Evolutionary conservation across 805 yeast species (phyloP).

Genomic region (Lipomyces sp.): DNA sequence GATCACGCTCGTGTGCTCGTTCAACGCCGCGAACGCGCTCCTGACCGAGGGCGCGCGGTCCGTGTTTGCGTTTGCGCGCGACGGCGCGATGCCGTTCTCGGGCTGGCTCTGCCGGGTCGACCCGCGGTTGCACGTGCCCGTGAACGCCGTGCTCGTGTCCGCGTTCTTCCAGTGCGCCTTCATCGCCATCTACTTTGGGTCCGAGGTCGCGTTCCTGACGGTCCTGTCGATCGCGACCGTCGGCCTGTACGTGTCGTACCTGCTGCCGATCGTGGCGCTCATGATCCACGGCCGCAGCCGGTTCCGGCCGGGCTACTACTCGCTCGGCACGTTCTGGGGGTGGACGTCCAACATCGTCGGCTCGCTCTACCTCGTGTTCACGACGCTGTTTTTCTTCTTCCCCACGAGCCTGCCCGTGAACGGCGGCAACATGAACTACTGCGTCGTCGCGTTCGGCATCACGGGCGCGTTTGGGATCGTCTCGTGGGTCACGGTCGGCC

Average conservation of each 20-base stretch:
- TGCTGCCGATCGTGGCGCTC: conserved; percentile 24
- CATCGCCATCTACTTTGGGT: conserved; percentile 31
- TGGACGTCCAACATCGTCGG: conserved; percentile 27
- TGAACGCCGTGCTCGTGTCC: conserved; percentile 46
- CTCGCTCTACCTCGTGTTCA: conserved; percentile 27
- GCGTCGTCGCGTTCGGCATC: conserved; percentile 34
- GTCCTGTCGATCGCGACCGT: conserved; percentile 30
- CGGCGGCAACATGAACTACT: conserved; percentile 33
- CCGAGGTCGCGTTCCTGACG: conserved; percentile 28
- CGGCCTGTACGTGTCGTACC: conserved; percentile 31
- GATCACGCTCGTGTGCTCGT: conserved; percentile 25
- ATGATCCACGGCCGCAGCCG: conserved; percentile 23
- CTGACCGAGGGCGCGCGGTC: conserved; percentile 53
- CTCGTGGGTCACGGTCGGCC: conserved; percentile 22
- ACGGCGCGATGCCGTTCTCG: conserved; percentile 62
- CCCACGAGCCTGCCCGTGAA: conserved; percentile 35
- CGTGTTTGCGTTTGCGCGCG: conserved; percentile 65
- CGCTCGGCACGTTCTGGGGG: conserved; percentile 24
- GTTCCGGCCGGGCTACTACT: conserved; percentile 26
- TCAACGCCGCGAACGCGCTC: conserved; percentile 24
- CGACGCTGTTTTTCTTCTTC: conserved; percentile 33
- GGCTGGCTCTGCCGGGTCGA: conserved; percentile 50
- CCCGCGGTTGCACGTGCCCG: conserved; percentile 55
- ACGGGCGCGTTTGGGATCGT: conserved; percentile 22
- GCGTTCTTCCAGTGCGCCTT: conserved; percentile 25